Evolutionary conservation across 2,329 filamentous ascomycete genomes (phyloP).

Genomic region (Diaporthe batatas): DNA sequence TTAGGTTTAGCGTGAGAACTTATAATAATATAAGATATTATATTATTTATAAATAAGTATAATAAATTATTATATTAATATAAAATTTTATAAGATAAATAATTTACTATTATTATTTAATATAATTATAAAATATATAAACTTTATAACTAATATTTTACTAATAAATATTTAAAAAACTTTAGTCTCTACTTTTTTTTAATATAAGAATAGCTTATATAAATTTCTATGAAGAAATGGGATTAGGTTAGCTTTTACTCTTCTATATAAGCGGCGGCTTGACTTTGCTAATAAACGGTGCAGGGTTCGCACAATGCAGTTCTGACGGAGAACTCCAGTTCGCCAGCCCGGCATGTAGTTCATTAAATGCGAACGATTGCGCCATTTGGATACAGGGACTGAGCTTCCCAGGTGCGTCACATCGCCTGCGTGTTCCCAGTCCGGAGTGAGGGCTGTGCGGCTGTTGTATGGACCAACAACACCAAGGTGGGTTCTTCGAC

Average conservation of each 20-base stretch:
- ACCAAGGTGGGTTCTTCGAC: conserved; percentile 23
- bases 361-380: conserved; percentile 21
- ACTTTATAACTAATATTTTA: not conserved
- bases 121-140: not conserved
- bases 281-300: not conserved
- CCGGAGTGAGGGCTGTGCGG: conserved; percentile 22
- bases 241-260: not conserved
- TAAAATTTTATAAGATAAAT: not conserved
- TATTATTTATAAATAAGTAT: not conserved
- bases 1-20: not conserved
- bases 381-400: conserved; percentile 27
- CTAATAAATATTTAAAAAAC: not conserved
- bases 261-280: no score
- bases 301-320: not conserved
- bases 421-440: conserved; percentile 30
- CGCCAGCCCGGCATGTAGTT: conserved; percentile 1
- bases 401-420: conserved; percentile 29
- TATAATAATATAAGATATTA: not conserved
- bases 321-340: conserved; percentile 12
- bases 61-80: not conserved
- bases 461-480: conserved; percentile 14
- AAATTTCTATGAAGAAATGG: no score
- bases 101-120: no score
- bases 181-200: not conserved
- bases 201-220: no score